Evolutionary conservation across 164 flowering plant genomes (phyloP), one percentile per base, ranked within the genome.

Genomic region (Malania oleifera): DNA sequence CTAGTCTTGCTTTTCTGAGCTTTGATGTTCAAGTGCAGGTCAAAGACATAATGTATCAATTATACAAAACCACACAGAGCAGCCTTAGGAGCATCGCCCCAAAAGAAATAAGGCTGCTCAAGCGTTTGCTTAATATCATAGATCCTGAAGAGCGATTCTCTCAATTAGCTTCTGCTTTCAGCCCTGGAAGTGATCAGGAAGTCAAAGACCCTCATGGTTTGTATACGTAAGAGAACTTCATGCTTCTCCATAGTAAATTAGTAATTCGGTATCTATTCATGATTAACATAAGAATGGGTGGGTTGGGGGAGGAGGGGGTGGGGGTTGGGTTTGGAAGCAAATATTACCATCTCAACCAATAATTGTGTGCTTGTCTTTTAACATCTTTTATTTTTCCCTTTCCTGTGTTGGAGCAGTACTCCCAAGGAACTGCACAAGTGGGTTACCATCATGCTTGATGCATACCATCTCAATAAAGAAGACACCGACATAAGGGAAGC

Each of bases 111-210:
- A 93, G 84, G 77, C 71, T 93, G 37, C 91, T 93, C 37, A 90
- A 90, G 75, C 67, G 88, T 73, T 71, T 93, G 72, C 75, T 93
- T 51, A 90, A 90, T 73, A 85, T 93, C 62, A 75, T 66, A 27
- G 99, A 93, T 75, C 99, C 99, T 61, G 99, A 93, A 69, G 99
- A 90, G 69, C 78, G 96, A 57, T 90, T 90, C 75, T 85, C 96
- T 3, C 95, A 97, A 46, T 67, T 93, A 65, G 97, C 97, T 20
- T 81, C 82, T 52, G 87, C 96, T 48, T 93, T 93, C 77, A 83
- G 83, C 53, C 97, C 96, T 0, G 97, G 95, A 34, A 76, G 79
- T 65, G 95, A 81, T 25, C 74, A 47, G 63, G 89, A 79, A 56
- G 65, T 69, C 44, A 86, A 86, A 67, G 86, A 88, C 55, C 77